These are phyloP conservation scores for Spinellus fusiger DNA, from an alignment of 192 early-diverging fungal species.

Conservation along the genomic window DNA sequence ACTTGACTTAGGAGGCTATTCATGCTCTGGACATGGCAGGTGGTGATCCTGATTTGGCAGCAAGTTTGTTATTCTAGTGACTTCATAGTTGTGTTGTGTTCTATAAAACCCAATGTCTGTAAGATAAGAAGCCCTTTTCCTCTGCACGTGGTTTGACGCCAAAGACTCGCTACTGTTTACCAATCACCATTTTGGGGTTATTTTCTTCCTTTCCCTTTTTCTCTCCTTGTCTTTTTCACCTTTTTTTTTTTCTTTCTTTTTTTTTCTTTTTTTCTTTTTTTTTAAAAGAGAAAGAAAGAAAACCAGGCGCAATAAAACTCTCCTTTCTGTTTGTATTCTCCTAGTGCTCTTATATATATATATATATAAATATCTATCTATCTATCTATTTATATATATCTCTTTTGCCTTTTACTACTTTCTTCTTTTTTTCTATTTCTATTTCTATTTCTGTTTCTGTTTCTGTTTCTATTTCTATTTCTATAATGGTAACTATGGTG, in stretches of 20 bases:
- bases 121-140: not conserved
- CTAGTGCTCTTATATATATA: not conserved
- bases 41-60: constrained; percentile 86
- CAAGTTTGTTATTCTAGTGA: constrained; percentile 72
- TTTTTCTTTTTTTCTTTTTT: constrained; percentile 5
- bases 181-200: not conserved
- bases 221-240: not conserved
- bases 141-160: not conserved
- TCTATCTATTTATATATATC: not conserved
- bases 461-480: not conserved
- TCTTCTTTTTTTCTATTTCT: constrained; percentile 1
- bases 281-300: not conserved
- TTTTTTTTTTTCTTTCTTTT: not conserved
- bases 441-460: not conserved
- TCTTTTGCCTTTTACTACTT: not conserved
- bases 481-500: not conserved
- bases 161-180: constrained; percentile 6
- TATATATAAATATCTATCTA: not conserved
- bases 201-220: constrained; percentile 4
- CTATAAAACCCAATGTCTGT: not conserved
- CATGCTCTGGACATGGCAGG: constrained; percentile 66
- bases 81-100: not conserved
- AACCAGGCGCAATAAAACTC: not conserved
- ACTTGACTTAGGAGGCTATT: constrained; percentile 55
- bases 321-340: not conserved